These are phyloP conservation scores for Debaryomyces nepalensis DNA, from an alignment of 1,139 yeast species.

Conservation along the genomic window DNA sequence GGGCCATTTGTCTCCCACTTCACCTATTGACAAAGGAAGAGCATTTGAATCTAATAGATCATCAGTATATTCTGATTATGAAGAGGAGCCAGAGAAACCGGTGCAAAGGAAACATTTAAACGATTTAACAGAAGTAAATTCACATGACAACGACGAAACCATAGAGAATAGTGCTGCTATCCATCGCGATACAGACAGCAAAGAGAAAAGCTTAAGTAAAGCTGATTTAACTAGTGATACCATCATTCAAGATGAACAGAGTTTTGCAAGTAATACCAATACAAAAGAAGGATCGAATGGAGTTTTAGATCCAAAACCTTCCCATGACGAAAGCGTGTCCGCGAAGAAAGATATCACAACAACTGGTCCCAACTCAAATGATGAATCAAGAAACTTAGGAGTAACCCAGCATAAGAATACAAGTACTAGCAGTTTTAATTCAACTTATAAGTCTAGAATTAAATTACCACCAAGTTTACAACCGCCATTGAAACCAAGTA, in stretches of 20 bases:
- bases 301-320: neutral
- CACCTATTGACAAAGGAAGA: neutral
- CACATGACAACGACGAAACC: neutral
- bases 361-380: neutral
- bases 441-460: constrained; percentile 37
- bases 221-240: neutral
- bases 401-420: constrained; percentile 21
- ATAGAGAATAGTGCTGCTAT: neutral
- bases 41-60: constrained; percentile 21
- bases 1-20: neutral
- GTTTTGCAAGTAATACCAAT: neutral
- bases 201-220: neutral
- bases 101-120: neutral
- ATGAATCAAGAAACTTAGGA: neutral
- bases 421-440: constrained; percentile 33
- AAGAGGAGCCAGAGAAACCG: constrained; percentile 5
- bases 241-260: neutral
- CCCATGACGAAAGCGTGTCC: neutral
- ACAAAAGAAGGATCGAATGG: neutral
- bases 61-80: constrained; percentile 27
- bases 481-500: constrained; percentile 11
- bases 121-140: neutral
- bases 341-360: neutral
- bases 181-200: neutral
- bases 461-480: constrained; percentile 35